Percentiles rank a stretch among this genome's conserved stretches.
Evolutionary conservation across 345 rosid genomes (phyloP).

Genomic region (Eucalyptus marginata): DNA sequence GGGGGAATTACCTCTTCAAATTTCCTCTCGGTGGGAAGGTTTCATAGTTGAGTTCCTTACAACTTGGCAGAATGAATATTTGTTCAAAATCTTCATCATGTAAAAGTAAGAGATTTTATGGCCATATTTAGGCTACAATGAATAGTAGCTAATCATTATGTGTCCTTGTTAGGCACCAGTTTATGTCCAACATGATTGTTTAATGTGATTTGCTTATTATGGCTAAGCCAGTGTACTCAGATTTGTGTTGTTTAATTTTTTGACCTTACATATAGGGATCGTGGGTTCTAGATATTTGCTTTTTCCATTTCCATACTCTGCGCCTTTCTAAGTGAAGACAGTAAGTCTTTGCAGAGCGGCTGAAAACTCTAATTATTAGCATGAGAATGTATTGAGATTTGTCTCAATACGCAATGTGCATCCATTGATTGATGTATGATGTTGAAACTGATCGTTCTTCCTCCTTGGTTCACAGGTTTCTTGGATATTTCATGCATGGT

Average conservation of each 20-base stretch:
- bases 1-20: not conserved
- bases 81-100: not conserved
- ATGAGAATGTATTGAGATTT: not conserved
- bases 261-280: not conserved
- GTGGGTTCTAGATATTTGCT: not conserved
- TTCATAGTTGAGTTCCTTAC: not conserved
- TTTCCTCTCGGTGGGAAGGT: not conserved
- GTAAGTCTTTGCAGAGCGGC: not conserved
- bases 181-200: not conserved
- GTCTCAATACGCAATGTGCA: not conserved
- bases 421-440: not conserved
- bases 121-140: not conserved
- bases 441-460: not conserved
- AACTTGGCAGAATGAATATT: not conserved
- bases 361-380: not conserved
- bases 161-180: not conserved
- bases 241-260: not conserved
- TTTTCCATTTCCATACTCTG: not conserved
- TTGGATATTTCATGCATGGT: not conserved
- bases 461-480: conserved; percentile 5
- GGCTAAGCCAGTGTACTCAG: not conserved
- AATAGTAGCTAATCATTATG: not conserved
- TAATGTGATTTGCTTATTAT: not conserved
- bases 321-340: not conserved
- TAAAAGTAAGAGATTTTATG: not conserved